Percentiles rank a stretch among this genome's conserved stretches.
Conservation (phyloP, 352 stramenopile genomes). For the Globisporangium cederbergense region DNA sequence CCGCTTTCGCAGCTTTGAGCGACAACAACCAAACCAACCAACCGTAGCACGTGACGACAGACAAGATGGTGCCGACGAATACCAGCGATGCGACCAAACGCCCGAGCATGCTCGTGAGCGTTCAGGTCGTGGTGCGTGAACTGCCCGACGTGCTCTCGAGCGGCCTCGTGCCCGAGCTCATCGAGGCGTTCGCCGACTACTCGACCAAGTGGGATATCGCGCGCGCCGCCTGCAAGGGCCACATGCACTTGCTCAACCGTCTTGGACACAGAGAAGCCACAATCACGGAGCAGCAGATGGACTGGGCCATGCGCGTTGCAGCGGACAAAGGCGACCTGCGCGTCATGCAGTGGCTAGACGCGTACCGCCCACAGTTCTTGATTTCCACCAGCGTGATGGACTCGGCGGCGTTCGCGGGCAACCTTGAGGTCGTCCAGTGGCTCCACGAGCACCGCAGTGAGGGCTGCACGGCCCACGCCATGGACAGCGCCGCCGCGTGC, state of each 20-base stretch:
- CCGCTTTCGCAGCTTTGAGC: background rate
- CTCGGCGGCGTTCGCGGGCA: slow-evolving; percentile 58
- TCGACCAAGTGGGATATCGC: slow-evolving; percentile 8
- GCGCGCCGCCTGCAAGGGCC: slow-evolving; percentile 7
- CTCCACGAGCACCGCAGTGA: slow-evolving; percentile 51
- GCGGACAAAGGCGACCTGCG: slow-evolving; percentile 35
- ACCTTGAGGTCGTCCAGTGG: slow-evolving; percentile 51
- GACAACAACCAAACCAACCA: background rate
- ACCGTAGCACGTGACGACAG: background rate
- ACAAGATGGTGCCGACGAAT: background rate
- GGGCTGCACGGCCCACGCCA: slow-evolving; percentile 53
- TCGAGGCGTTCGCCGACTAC: slow-evolving; percentile 12
- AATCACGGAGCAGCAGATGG: slow-evolving; percentile 12
- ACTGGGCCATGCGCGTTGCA: slow-evolving; percentile 32
- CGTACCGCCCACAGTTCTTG: slow-evolving; percentile 26
- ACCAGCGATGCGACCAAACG: background rate
- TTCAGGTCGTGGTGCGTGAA: slow-evolving; percentile 37
- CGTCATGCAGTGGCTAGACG: slow-evolving; percentile 37
- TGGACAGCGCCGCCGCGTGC: slow-evolving; percentile 54
- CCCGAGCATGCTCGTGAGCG: slow-evolving; percentile 30
- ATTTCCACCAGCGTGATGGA: slow-evolving; percentile 56
- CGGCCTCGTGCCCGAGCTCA: slow-evolving; percentile 27
- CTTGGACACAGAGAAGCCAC: slow-evolving; percentile 2
- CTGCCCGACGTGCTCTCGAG: slow-evolving; percentile 25
- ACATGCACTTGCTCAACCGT: slow-evolving; percentile 11